Conservation (phyloP, 2,329 filamentous ascomycete genomes). For the Fusarium armeniacum region DNA sequence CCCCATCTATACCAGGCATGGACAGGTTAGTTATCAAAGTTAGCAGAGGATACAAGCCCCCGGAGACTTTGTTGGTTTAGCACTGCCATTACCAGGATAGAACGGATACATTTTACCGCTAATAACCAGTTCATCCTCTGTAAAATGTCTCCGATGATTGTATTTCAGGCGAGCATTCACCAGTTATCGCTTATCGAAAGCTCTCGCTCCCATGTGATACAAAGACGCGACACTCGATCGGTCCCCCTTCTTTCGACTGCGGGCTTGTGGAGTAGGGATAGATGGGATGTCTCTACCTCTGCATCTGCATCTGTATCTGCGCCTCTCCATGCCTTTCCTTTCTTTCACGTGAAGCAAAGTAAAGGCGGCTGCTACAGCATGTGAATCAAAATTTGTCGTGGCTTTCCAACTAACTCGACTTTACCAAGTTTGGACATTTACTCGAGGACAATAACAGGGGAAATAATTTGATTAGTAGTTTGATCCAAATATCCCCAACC, state of each 20-base stretch:
- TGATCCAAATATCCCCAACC: not conserved
- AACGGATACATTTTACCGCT: constrained; percentile 25
- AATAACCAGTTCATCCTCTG: not conserved
- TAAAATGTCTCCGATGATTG: constrained; percentile 20
- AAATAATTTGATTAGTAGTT: not conserved
- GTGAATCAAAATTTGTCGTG: constrained; percentile 5
- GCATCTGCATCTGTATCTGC: not conserved
- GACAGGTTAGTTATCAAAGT: not conserved
- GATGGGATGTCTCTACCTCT: constrained; percentile 7
- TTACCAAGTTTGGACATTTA: constrained; percentile 11
- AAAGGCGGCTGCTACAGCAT: constrained; percentile 18
- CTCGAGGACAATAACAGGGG: not conserved
- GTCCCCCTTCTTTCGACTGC: constrained; percentile 5
- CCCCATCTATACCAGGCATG: constrained; percentile 8
- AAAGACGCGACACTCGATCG: constrained; percentile 5
- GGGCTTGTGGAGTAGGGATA: constrained; percentile 25
- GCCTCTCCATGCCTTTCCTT: constrained; percentile 18
- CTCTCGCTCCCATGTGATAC: constrained; percentile 7
- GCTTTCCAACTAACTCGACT: not conserved
- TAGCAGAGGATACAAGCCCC: constrained; percentile 5
- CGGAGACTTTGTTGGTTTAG: constrained; percentile 29
- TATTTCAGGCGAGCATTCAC: not conserved
- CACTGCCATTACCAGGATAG: constrained; percentile 38
- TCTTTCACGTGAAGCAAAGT: constrained; percentile 36
- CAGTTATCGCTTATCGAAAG: not conserved